Percentiles rank a stretch among this genome's conserved stretches.
Conservation (phyloP, 2,329 filamentous ascomycete species). For the Xylariaceae sp. region DNA sequence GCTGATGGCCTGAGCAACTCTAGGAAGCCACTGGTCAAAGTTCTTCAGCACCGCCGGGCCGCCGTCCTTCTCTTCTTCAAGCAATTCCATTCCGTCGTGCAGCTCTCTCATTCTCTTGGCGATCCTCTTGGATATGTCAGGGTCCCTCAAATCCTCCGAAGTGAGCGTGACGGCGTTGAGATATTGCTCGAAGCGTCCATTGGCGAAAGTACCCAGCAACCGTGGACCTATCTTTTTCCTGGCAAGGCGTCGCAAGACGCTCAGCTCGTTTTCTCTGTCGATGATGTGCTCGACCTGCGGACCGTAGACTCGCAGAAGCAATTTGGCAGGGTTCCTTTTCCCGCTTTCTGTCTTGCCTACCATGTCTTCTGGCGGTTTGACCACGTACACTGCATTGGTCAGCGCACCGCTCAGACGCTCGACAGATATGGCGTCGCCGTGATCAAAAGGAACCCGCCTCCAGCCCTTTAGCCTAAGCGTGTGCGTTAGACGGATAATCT, state of each 20-base stretch:
- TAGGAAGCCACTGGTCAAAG: conserved; percentile 85
- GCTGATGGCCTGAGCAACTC: conserved; percentile 55
- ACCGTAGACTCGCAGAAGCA: conserved; percentile 87
- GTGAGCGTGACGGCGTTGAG: conserved; percentile 81
- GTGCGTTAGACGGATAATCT: conserved; percentile 84
- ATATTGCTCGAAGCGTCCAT: conserved; percentile 93
- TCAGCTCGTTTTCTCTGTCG: conserved; percentile 83
- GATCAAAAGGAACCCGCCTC: conserved; percentile 72
- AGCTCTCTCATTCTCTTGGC: conserved; percentile 96
- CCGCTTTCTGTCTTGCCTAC: conserved; percentile 31
- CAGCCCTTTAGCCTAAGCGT: conserved; percentile 88
- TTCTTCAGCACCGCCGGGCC: conserved; percentile 86
- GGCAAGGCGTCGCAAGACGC: conserved; percentile 77
- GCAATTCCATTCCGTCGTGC: conserved; percentile 85
- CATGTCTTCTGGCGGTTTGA: conserved; percentile 69
- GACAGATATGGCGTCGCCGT: conserved; percentile 62
- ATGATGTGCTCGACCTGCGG: conserved; percentile 95
- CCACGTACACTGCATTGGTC: conserved; percentile 95
- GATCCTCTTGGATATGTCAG: conserved; percentile 84
- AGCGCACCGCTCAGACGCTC: conserved; percentile 81
- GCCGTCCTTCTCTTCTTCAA: conserved; percentile 68
- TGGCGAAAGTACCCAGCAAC: conserved; percentile 84
- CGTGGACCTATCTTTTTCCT: conserved; percentile 91
- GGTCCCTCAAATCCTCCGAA: conserved; percentile 66
- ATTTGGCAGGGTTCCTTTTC: conserved; percentile 53